These are phyloP conservation scores for Erysimum pusillum DNA, from an alignment of 441 rosid genomes.

Conservation along the genomic window DNA sequence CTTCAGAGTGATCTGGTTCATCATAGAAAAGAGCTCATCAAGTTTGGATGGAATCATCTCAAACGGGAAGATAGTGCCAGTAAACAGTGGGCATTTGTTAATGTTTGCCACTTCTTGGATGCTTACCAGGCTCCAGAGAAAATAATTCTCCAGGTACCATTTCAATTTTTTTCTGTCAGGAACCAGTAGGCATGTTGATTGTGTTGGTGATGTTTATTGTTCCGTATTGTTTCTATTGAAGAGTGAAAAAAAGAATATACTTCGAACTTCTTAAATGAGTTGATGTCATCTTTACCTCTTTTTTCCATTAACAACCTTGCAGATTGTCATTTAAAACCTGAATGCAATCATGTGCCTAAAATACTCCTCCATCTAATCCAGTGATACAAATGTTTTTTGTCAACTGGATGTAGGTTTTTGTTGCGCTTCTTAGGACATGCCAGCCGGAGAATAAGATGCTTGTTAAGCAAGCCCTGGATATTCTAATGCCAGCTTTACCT, in stretches of 20 bases:
- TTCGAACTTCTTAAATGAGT: slow-evolving; percentile 8
- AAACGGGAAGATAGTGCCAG: slow-evolving; percentile 99
- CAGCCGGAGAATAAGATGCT: slow-evolving; percentile 97
- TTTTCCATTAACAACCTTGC: slow-evolving; percentile 13
- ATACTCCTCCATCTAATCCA: slow-evolving; percentile 14
- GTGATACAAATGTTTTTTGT: slow-evolving; percentile 33
- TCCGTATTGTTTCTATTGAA: slow-evolving; percentile 77
- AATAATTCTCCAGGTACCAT: slow-evolving; percentile 92
- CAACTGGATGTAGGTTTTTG: slow-evolving; percentile 82
- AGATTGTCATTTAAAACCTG: slow-evolving; percentile 18
- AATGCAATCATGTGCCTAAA: slow-evolving; percentile 14
- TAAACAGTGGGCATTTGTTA: slow-evolving; percentile 99
- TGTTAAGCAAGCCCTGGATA: slow-evolving; percentile 99
- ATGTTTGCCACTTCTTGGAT: slow-evolving; percentile 98
- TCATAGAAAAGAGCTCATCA: slow-evolving; percentile 97
- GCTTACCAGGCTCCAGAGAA: slow-evolving; percentile 99
- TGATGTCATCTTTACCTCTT: slow-evolving; percentile 5
- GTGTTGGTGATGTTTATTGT: slow-evolving; percentile 44
- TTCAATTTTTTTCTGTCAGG: slow-evolving; percentile 28
- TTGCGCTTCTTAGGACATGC: slow-evolving; percentile 97
- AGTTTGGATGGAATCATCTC: slow-evolving; percentile 99
- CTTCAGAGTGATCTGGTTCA: slow-evolving; percentile 95
- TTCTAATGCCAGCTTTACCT: slow-evolving; percentile 98
- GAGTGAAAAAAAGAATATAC: slow-evolving; percentile 21
- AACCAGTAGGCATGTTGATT: slow-evolving; percentile 5